Conservation (phyloP, 108 stramenopile species). For the Parmales sp. region DNA sequence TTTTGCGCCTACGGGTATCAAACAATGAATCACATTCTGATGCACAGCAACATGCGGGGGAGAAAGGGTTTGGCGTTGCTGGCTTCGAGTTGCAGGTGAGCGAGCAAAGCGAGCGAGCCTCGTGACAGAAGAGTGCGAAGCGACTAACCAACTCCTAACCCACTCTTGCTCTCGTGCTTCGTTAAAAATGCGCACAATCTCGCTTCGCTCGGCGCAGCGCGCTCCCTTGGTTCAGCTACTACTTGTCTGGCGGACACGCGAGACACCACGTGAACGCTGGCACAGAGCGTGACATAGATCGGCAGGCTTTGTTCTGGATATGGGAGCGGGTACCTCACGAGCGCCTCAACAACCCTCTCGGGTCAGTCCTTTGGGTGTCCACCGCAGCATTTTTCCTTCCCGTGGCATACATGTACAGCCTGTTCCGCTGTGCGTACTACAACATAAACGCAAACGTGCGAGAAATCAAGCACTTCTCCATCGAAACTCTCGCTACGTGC, state of each 20-base stretch:
- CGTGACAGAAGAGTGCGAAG: too few relatives aligned
- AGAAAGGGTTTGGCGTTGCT: background rate
- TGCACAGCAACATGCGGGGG: background rate
- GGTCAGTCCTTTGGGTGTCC: background rate
- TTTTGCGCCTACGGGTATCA: slow-evolving; percentile 2
- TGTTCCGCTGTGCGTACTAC: background rate
- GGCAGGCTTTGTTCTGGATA: slow-evolving; percentile 13
- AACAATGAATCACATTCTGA: slow-evolving; percentile 11
- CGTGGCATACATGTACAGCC: slow-evolving; percentile 7
- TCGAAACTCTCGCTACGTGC: background rate
- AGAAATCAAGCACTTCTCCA: background rate
- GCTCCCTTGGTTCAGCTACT: slow-evolving; percentile 14
- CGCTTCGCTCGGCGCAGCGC: too few relatives aligned
- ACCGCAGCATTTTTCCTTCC: background rate
- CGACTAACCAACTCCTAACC: too few relatives aligned
- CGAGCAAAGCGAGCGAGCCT: too few relatives aligned
- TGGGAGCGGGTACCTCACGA: slow-evolving; percentile 4
- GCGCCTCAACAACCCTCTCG: background rate
- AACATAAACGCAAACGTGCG: background rate
- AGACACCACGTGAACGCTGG: slow-evolving; percentile 12
- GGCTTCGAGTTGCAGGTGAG: background rate
- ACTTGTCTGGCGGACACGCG: slow-evolving; percentile 7
- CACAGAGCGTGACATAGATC: background rate
- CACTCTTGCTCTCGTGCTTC: too few relatives aligned
- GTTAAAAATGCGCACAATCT: too few relatives aligned